phyloP scores from a whole-genome alignment of 192 early-diverging fungal species.

The Podila verticillata region DNA sequence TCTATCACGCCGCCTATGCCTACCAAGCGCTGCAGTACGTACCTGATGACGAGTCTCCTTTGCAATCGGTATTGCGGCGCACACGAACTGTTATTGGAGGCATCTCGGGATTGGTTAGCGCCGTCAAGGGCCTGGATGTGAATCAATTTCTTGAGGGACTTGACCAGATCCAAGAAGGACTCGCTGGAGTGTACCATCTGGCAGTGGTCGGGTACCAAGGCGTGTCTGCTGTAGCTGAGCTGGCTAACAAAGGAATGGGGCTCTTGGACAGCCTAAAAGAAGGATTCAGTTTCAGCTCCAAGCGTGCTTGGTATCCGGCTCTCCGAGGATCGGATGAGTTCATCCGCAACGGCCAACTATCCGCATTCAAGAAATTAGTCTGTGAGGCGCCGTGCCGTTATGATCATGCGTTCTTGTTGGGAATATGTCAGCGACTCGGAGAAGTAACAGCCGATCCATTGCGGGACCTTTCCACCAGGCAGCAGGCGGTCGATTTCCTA shows the following conservation, averaged over 20 bases:
- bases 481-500: conserved; percentile 4
- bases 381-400: background rate
- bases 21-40: conserved; percentile 8
- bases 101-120: conserved; percentile 3
- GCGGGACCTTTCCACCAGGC: background rate
- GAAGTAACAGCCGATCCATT: background rate
- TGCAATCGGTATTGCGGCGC: conserved; percentile 1
- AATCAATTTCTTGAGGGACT: conserved; percentile 2
- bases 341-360: background rate
- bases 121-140: background rate
- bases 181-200: background rate
- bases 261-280: too few relatives aligned
- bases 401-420: background rate
- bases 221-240: conserved; percentile 1
- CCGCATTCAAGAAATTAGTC: conserved; percentile 2
- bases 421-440: conserved; percentile 5
- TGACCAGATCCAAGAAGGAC: background rate
- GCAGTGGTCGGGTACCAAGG: background rate
- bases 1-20: conserved; percentile 8
- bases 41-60: conserved; percentile 6
- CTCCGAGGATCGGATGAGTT: conserved; percentile 3
- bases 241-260: too few relatives aligned
- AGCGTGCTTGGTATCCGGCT: conserved; percentile 8
- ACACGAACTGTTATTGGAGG: background rate
- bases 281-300: conserved; percentile 10